Evolutionary conservation across 2,329 filamentous ascomycete genomes (phyloP).

Genomic region (Ophiognomonia clavigignenti-juglandacearum): DNA sequence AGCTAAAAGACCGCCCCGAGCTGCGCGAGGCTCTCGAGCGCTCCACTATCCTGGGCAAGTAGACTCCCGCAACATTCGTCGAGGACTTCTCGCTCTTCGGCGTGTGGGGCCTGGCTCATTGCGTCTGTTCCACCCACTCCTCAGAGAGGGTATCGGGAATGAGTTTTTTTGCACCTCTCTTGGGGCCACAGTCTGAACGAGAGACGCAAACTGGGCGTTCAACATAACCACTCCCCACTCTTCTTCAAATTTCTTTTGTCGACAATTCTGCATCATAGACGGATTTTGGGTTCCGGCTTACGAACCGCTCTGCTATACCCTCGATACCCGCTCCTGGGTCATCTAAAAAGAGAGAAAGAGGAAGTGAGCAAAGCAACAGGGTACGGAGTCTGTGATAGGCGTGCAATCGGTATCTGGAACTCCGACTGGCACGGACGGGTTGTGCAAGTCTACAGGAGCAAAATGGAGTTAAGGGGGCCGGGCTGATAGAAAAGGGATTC

Average conservation of each 20-base stretch:
- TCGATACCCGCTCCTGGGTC: not conserved
- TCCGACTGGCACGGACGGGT: not conserved
- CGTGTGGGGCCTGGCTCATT: not conserved
- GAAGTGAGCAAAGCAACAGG: not conserved
- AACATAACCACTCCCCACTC: not conserved
- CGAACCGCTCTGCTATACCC: not conserved
- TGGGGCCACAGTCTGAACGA: too few relatives aligned
- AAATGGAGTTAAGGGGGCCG: not conserved
- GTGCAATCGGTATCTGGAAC: too few relatives aligned
- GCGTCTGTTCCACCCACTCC: not conserved
- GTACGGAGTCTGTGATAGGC: too few relatives aligned
- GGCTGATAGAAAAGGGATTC: not conserved
- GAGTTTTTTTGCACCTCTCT: not conserved
- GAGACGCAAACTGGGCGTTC: not conserved
- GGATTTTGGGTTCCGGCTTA: not conserved
- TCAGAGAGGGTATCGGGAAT: not conserved
- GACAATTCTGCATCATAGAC: not conserved
- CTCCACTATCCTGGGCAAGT: conserved; percentile 65
- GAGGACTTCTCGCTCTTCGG: not conserved
- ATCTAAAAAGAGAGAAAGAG: not conserved
- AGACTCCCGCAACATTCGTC: conserved; percentile 12
- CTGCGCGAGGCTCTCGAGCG: conserved; percentile 80
- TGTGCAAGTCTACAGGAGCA: conserved; percentile 1
- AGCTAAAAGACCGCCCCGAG: conserved; percentile 75
- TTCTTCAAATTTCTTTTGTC: not conserved